phyloP scores from a whole-genome alignment of 352 stramenopile genomes.

The Phytopythium chamaehyphon region DNA sequence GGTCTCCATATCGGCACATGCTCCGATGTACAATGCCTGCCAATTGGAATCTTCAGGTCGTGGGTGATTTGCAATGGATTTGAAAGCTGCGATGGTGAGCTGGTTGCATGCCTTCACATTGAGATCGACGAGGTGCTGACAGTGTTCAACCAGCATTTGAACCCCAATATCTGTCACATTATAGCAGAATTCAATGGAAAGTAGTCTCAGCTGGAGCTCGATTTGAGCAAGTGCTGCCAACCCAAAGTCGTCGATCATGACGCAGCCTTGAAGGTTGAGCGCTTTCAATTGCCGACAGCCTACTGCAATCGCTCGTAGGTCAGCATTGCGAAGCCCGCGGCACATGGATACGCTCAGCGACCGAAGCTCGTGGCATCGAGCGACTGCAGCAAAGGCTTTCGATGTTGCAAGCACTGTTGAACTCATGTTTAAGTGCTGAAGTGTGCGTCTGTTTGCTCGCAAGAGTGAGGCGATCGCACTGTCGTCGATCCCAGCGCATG shows the following conservation, averaged over 20 bases:
- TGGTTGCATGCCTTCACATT: conserved; percentile 88
- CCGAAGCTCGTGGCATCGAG: conserved; percentile 38
- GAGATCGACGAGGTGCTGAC: conserved; percentile 54
- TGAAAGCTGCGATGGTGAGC: conserved; percentile 62
- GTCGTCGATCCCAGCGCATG: conserved; percentile 48
- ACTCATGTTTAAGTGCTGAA: conserved; percentile 56
- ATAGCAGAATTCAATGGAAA: conserved; percentile 89
- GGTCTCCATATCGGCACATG: conserved; percentile 61
- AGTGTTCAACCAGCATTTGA: conserved; percentile 36
- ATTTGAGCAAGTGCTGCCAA: conserved; percentile 34
- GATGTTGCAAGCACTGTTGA: conserved; percentile 52
- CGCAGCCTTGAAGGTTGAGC: conserved; percentile 58
- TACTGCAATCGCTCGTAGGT: conserved; percentile 39
- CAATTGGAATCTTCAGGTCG: neutral
- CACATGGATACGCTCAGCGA: conserved; percentile 79
- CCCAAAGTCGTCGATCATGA: conserved; percentile 61
- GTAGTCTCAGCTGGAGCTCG: conserved; percentile 29
- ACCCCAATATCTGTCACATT: conserved; percentile 78
- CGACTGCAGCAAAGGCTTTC: conserved; percentile 57
- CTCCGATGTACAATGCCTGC: conserved; percentile 42
- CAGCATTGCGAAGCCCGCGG: conserved; percentile 47
- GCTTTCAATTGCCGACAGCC: conserved; percentile 37
- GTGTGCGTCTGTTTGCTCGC: conserved; percentile 34
- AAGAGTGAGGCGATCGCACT: conserved; percentile 42
- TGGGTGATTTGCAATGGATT: conserved; percentile 18